Evolutionary conservation across 2,329 filamentous ascomycete genomes (phyloP).

Genomic region (Venturiaceae sp.): DNA sequence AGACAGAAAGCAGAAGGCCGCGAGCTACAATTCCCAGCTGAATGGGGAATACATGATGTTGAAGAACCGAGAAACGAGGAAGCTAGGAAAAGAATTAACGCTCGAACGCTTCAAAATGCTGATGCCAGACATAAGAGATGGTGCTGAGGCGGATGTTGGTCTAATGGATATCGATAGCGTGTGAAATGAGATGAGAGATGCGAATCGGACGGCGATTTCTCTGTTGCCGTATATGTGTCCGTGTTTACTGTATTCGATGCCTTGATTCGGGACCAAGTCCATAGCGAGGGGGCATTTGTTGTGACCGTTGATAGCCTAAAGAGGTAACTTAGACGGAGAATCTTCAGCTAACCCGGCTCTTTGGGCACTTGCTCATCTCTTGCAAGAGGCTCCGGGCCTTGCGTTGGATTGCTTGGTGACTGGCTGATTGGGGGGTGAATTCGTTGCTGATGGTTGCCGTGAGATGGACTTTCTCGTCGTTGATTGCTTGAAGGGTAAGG

Average conservation of each 20-base stretch:
- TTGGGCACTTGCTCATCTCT: neutral
- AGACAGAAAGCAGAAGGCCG: neutral
- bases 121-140: neutral
- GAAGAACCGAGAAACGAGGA: neutral
- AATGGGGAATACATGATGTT: neutral
- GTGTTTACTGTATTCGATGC: neutral
- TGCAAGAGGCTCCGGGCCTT: neutral
- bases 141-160: neutral
- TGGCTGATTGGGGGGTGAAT: neutral
- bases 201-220: neutral
- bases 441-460: neutral
- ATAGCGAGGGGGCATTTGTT: too few relatives aligned
- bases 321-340: too few relatives aligned
- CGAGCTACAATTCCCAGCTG: neutral
- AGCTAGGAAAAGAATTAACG: neutral
- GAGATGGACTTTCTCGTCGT: neutral
- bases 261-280: neutral
- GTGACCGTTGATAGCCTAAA: too few relatives aligned
- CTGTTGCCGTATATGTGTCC: neutral
- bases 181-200: neutral
- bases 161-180: neutral
- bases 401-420: neutral
- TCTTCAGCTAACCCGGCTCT: neutral
- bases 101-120: slow-evolving; percentile 3
- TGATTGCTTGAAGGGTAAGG: neutral